phyloP scores from a whole-genome alignment of 352 stramenopile genomes.

The Phytophthora citrophthora region DNA sequence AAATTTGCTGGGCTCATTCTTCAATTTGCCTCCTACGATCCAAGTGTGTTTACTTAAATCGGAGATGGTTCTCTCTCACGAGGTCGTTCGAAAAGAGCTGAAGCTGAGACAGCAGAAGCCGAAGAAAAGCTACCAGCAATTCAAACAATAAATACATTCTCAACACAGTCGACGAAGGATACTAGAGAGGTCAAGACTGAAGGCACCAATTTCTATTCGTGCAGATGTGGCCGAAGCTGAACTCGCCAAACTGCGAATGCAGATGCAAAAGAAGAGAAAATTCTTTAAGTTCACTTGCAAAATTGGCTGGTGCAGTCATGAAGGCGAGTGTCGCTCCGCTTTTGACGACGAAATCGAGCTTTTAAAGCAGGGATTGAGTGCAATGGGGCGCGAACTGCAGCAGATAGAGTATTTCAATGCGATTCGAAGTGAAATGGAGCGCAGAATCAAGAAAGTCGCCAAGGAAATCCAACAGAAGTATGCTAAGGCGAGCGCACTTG shows the following conservation, averaged over 20 bases:
- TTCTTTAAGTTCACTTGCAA: conserved; percentile 16
- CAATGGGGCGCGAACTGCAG: conserved; percentile 17
- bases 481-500: conserved; percentile 28
- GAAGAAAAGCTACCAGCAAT: conserved; percentile 15
- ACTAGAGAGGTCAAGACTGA: too few relatives aligned
- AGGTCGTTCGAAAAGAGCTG: conserved; percentile 5
- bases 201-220: conserved; percentile 9
- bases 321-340: conserved; percentile 2
- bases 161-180: neutral
- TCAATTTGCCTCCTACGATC: conserved; percentile 1
- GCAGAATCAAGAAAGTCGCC: neutral
- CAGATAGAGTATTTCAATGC: conserved; percentile 20
- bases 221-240: conserved; percentile 13
- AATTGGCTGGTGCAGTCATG: conserved; percentile 21
- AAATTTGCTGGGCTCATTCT: conserved; percentile 4
- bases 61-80: conserved; percentile 10
- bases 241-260: conserved; percentile 1
- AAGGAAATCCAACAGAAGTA: conserved; percentile 19
- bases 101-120: conserved; percentile 10
- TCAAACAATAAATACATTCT: too few relatives aligned
- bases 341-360: neutral
- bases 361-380: conserved; percentile 5
- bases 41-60: too few relatives aligned
- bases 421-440: conserved; percentile 32
- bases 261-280: conserved; percentile 7